Evolutionary conservation across 306 rosid genomes (phyloP), one percentile per base, ranked within the genome.

Genomic region (Vicia sativa): DNA sequence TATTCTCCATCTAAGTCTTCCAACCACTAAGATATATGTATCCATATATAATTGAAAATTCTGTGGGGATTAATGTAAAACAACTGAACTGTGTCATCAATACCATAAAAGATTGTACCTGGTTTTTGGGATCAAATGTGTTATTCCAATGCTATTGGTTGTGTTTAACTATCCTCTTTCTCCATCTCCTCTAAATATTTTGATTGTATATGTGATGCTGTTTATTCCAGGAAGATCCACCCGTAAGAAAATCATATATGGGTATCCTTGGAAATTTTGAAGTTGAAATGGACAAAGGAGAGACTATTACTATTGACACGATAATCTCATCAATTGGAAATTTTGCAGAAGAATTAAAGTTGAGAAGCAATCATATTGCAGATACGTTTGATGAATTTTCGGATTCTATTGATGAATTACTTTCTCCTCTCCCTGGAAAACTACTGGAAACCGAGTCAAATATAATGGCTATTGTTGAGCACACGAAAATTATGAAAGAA

Each of bases 341-440:
- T 70, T 66, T 79, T 49, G 74, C 73, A 66, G 85, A 88, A 76
- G 86, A 78, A 64, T 87, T 88, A 65, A 85, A 70, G 74, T 65
- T 67, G 66, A 86, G 88, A 58, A 76, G 82, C 83, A 76, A 79
- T 67, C 63, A 67, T 54, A 63, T 88, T 54, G 77, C 80, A 37
- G 87, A 85, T 76, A 78, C 50, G 73, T 79, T 87, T 70, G 89
- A 82, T 79, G 79, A 69, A 65, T 78, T 74, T 77, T 90, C 92
- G 62, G 72, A 72, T 67, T 79, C 71, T 70, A 16, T 87, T 56
- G 95, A 95, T 76, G 89, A 72, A 55, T 71, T 68, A 52, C 71
- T 87, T 65, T 86, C 86, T 50, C 79, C 73, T 73, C 77, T 93
- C 68, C 83, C 56, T 75, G 83, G 70, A 77, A 90, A 88, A 62